Evolutionary conservation across 2,329 filamentous ascomycete species (phyloP), one percentile per base, ranked within the genome.

Genomic region (Cercospora janseana): DNA sequence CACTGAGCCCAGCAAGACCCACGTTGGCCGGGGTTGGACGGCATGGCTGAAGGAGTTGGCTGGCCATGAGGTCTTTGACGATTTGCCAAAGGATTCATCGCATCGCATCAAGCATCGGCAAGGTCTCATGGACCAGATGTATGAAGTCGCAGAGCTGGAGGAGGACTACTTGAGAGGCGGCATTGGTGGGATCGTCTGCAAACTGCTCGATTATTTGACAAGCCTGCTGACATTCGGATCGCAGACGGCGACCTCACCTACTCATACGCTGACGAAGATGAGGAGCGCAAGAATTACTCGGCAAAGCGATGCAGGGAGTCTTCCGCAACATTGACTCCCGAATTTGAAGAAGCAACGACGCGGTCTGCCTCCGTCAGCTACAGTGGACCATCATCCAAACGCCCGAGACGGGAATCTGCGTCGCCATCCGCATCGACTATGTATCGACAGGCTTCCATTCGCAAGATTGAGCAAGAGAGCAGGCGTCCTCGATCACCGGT

Each of bases 1-100:
- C 16, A 49, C 51, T 1, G 53, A 60, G 26, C 41, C 60, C 10
- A 54, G 61, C 34, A 43, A 55, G 10, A 64, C 56, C 4, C 64
- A 66, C 44, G 15, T 45, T 10, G 34, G 20, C 6, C 23, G 55
- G n/a, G 60, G 60, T 23, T 67, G 65, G 65, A 65, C 64, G 8
- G 56, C 56, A 2, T 66, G 66, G 44, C 51, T 67, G 3, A 50
- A 49, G 31, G 60, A 63, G 41, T 48, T 62, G 5, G 60, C 62
- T 16, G 60, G 61, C 6, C 45, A 48, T 4, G 54, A 54, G 9
- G 52, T 60, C 16, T 54, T 65, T n/a, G 59, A 65, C 13, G 61
- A 64, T n/a, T 12, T 61, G 15, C 57, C 57, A 1, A 57, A 57
- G 8, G 57, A 57, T 15, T 21, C 38, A n/a, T 37, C 54, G 7